Percentiles rank a stretch among this genome's conserved stretches.
Conservation (phyloP, 139 green algal species). For the Volvox africanus region DNA sequence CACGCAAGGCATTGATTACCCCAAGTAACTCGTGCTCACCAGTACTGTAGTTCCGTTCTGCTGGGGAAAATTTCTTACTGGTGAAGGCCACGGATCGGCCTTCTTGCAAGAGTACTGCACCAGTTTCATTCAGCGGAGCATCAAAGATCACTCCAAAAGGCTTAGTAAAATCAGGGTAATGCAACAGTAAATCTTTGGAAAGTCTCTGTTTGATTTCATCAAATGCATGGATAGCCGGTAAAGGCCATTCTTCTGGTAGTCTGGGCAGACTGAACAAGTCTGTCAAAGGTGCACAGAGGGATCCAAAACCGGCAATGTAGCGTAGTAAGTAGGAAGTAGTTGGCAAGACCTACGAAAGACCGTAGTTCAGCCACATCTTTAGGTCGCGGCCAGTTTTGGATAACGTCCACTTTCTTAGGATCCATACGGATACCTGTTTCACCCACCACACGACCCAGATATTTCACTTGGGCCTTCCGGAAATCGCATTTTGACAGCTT, state of each 20-base stretch:
- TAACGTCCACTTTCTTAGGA: slow-evolving; percentile 23
- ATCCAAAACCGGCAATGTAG: no score
- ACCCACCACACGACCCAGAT: slow-evolving; percentile 12
- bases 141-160: neutral
- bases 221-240: neutral
- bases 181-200: neutral
- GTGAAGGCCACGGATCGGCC: no score
- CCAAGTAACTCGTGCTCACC: no score
- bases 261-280: neutral
- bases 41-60: no score
- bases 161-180: slow-evolving; percentile 22
- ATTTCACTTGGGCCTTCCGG: neutral
- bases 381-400: neutral
- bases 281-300: no score
- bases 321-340: no score
- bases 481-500: slow-evolving; percentile 71
- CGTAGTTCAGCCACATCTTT: no score
- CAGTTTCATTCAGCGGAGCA: neutral
- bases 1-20: no score
- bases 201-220: neutral
- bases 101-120: slow-evolving; percentile 5
- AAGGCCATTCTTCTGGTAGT: neutral
- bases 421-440: slow-evolving; percentile 15
- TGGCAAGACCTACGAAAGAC: no score
- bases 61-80: no score